A percentile compares a stretch with the other conserved stretches of the same genome.
phyloP scores from a whole-genome alignment of 345 rosid genomes.

The Capsella bursapastoris region DNA sequence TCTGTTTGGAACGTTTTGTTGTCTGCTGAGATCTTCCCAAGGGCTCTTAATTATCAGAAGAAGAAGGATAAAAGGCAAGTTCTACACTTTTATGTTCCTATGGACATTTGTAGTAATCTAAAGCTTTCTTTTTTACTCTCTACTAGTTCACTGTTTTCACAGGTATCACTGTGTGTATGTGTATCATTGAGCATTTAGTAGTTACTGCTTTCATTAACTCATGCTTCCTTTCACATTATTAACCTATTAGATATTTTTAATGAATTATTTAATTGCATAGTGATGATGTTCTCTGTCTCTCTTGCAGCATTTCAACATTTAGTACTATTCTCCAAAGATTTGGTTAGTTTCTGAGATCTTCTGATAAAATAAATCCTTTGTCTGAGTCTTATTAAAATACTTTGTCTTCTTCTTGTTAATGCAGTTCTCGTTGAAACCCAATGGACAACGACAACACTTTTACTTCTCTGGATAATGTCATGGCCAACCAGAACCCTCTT shows the following conservation, averaged over 20 bases:
- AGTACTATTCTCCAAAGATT: constrained; percentile 35
- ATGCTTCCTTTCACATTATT: constrained; percentile 24
- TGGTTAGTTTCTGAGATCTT: constrained; percentile 31
- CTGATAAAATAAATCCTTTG: constrained; percentile 27
- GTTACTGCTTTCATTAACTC: constrained; percentile 35
- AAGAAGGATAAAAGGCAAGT: constrained; percentile 38
- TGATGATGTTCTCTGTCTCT: constrained; percentile 32
- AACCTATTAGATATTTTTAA: constrained; percentile 22
- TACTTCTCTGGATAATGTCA: constrained; percentile 47
- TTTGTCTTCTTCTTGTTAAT: constrained; percentile 23
- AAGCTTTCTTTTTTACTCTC: constrained; percentile 28
- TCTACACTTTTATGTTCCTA: constrained; percentile 31
- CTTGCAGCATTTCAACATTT: constrained; percentile 32
- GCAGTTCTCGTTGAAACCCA: constrained; percentile 38
- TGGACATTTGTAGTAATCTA: constrained; percentile 43
- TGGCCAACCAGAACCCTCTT: constrained; percentile 46
- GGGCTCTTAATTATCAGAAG: constrained; percentile 12
- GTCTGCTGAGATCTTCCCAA: constrained; percentile 39
- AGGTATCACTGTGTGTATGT: constrained; percentile 1
- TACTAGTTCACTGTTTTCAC: constrained; percentile 31
- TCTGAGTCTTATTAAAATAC: constrained; percentile 17
- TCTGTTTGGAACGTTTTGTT: constrained; percentile 19
- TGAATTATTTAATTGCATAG: constrained; percentile 22
- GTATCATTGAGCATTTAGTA: constrained; percentile 37
- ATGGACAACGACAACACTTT: constrained; percentile 58